These are phyloP conservation scores for Beauveria sp. DNA, from an alignment of 2,329 filamentous ascomycete species.

Conservation along the genomic window DNA sequence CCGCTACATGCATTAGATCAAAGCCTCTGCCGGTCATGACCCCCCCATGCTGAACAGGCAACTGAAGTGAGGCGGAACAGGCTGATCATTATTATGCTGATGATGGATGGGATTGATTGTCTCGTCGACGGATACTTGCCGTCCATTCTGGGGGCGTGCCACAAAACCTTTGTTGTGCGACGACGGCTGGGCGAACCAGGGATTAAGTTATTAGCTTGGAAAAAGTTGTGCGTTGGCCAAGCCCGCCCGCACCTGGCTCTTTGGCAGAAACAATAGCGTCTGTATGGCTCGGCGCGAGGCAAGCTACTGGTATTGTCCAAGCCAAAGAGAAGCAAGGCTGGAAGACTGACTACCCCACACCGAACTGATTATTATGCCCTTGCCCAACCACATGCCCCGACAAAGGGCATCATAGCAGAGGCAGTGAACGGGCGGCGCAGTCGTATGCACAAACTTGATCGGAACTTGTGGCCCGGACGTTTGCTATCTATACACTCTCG, in stretches of 20 bases:
- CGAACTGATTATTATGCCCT: not conserved
- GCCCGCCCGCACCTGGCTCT: not conserved
- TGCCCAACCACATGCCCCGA: not conserved
- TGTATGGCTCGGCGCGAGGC: not conserved
- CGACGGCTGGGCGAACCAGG: slow-evolving; percentile 6
- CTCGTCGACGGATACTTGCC: not conserved
- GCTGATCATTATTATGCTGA: not conserved
- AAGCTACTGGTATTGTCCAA: not conserved
- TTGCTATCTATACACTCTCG: not conserved
- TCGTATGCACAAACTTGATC: not conserved
- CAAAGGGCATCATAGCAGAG: not conserved
- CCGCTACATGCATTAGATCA: not conserved
- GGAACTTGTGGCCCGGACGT: not conserved
- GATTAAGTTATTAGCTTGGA: not conserved
- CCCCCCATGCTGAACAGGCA: not conserved
- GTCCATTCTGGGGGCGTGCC: not conserved
- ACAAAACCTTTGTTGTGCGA: not conserved
- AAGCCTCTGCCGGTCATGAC: not conserved
- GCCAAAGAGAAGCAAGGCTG: not conserved
- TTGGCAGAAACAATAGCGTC: slow-evolving; percentile 1
- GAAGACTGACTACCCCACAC: not conserved
- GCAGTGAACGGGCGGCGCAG: not conserved
- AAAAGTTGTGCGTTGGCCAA: slow-evolving; percentile 1
- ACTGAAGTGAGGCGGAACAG: not conserved
- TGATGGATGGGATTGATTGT: not conserved